Percentiles rank a stretch among this genome's conserved stretches.
Evolutionary conservation across 768 basidiomycete species (phyloP).

Genomic region (Suillus placidus): DNA sequence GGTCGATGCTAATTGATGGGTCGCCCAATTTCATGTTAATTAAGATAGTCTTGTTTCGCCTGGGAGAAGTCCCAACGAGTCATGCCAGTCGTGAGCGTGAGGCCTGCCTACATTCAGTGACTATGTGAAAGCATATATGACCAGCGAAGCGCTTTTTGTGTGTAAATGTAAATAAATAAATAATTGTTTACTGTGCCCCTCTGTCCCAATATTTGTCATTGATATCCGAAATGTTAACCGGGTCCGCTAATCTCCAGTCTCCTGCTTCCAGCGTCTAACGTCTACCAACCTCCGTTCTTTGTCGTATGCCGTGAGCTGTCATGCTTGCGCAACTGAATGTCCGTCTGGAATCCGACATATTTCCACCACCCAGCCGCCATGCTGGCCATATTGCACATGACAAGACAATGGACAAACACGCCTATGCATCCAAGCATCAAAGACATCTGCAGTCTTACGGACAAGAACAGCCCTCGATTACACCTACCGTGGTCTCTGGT

Average conservation of each 20-base stretch:
- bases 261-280: not conserved
- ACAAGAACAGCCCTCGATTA: not conserved
- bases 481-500: not conserved
- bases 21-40: not conserved
- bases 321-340: not conserved
- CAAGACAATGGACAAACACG: not conserved
- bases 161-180: not conserved
- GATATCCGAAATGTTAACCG: not conserved
- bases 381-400: too few species aligned
- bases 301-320: not conserved
- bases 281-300: not conserved
- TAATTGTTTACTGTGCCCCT: not conserved
- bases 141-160: too few species aligned
- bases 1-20: not conserved
- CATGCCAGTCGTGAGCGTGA: not conserved
- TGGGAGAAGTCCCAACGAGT: not conserved
- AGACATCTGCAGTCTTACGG: not conserved
- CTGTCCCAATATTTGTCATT: conserved; percentile 3
- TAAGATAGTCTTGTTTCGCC: not conserved
- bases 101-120: not conserved
- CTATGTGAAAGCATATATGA: too few species aligned
- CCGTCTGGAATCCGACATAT: not conserved
- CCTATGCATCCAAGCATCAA: not conserved
- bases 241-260: not conserved
- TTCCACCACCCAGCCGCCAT: not conserved